phyloP scores from a whole-genome alignment of 2,329 filamentous ascomycete genomes.

The Alternaria arbusti region DNA sequence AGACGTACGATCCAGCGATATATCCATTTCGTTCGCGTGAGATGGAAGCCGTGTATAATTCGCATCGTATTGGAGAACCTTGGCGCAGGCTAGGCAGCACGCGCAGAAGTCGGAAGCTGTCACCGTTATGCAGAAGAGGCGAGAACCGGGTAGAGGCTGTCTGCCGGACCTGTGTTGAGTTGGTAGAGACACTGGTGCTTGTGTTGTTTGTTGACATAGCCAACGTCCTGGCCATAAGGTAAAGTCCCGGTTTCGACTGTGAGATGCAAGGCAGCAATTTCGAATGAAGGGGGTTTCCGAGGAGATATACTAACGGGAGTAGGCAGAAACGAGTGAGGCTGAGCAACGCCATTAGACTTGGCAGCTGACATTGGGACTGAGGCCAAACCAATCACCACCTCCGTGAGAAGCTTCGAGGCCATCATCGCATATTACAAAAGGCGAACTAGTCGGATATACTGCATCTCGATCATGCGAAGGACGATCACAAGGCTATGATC shows the following conservation, averaged over 20 bases:
- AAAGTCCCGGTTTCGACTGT: not conserved
- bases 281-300: no score
- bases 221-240: not conserved
- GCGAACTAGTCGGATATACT: no score
- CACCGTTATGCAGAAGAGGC: not conserved
- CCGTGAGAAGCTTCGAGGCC: no score
- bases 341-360: not conserved
- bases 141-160: not conserved
- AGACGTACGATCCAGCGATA: not conserved
- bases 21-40: not conserved
- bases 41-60: not conserved
- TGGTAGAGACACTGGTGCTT: not conserved
- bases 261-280: not conserved
- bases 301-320: no score
- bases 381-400: no score
- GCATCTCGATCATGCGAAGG: no score
- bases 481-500: no score
- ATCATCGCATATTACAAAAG: no score
- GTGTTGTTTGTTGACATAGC: not conserved
- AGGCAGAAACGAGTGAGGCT: no score
- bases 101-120: not conserved
- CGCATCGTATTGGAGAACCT: not conserved
- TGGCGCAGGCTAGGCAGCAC: not conserved
- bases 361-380: not conserved
- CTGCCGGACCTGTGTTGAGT: no score